Base-by-base conservation (phyloP, 345 rosid genomes). In the Salix suchowensis region DNA sequence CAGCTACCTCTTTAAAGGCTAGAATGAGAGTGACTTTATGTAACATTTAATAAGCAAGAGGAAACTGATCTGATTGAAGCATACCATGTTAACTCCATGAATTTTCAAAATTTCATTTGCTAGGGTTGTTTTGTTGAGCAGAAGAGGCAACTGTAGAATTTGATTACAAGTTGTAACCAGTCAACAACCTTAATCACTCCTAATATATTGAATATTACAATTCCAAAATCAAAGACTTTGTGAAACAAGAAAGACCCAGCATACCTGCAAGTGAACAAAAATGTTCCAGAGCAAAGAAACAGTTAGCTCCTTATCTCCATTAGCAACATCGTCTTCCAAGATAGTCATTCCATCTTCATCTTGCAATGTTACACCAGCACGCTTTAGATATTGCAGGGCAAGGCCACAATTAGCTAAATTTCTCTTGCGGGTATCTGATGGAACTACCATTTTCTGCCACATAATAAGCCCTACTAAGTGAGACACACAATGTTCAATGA, bases 201-300 rank as follows among this genome's bases (percentile, higher is more conserved):
- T 36, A 34, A 23, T 70, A 48, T 34, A 16, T 60, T 24, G 11
- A 67, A 54, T 36, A 50, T 21, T 14, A 23, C 11, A 21, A n/a
- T 75, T 71, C 18, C 23, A 68, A 39, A 67, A 60, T 9, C 68
- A 8, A 72, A 69, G 62, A 40, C 13, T 10, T 61, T 30, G 44
- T 50, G 62, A 26, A 37, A 61, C 21, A 52, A 58, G 40, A 68
- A 48, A 65, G 77, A 8, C 52, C 67, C 58, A 77, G 61, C 79
- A 48, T n/a, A 92, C 98, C 94, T 95, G 98, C 82, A 93, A 76
- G 78, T 90, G 93, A 69, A 89, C 86, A 88, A 95, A 95, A 74
- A 91, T 86, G 82, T 90, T 95, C 97, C 98, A 95, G 42, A 93
- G 88, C 87, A 95, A 84, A 67, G 93, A 89, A 76, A 95, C 65